A percentile compares a stretch with the other conserved stretches of the same genome.
phyloP scores from a whole-genome alignment of 148 eudicot genomes.

The Pouteria glomerata region DNA sequence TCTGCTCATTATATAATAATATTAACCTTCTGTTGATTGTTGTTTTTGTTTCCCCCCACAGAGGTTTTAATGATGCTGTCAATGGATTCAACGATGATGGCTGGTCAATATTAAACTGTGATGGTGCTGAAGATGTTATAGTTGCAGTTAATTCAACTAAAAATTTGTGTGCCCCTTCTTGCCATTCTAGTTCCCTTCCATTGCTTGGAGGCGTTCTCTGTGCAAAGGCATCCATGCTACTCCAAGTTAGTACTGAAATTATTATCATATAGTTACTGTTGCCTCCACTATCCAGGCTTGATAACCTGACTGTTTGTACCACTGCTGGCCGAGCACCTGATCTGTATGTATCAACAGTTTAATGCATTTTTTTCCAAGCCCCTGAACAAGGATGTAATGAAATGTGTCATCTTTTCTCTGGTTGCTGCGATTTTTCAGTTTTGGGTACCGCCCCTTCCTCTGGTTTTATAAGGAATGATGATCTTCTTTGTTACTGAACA shows the following conservation, averaged over 20 bases:
- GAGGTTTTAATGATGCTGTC: constrained; percentile 92
- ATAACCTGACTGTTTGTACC: background rate
- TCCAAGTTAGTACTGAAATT: constrained; percentile 49
- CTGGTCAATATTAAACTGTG: constrained; percentile 76
- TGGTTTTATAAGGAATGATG: too few species aligned
- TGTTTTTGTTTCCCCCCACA: constrained; percentile 17
- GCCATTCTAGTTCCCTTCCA: constrained; percentile 42
- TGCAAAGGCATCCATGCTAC: constrained; percentile 97
- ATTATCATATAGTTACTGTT: background rate
- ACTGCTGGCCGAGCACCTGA: constrained; percentile 25
- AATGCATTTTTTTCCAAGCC: background rate
- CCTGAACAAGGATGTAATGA: background rate
- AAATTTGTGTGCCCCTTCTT: constrained; percentile 36
- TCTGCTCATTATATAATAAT: background rate
- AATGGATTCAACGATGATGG: constrained; percentile 92
- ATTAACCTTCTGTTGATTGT: background rate
- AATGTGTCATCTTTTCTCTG: background rate
- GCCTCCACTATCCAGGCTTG: background rate
- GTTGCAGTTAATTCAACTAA: constrained; percentile 68
- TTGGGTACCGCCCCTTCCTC: too few species aligned
- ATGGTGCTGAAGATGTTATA: constrained; percentile 79
- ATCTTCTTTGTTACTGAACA: too few species aligned
- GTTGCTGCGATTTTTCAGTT: too few species aligned
- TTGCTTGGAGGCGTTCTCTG: constrained; percentile 77
- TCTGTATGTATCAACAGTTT: background rate